Evolutionary conservation across 768 basidiomycete genomes (phyloP).

Genomic region (Boletus tomentosulus): DNA sequence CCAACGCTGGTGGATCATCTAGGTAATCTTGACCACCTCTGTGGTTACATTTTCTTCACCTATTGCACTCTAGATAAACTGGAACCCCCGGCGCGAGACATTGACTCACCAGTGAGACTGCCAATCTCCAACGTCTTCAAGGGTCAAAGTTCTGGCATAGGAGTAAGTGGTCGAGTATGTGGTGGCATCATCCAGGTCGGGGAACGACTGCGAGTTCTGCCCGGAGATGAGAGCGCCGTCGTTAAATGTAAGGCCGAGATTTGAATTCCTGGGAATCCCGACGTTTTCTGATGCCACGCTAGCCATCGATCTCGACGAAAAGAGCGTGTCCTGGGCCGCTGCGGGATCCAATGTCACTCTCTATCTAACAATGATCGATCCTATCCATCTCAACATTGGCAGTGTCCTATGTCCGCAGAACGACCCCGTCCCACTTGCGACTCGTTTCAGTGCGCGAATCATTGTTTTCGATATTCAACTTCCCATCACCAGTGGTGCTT

Average conservation of each 20-base stretch:
- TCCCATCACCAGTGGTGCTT: slow-evolving; percentile 84
- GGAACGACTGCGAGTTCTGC: slow-evolving; percentile 79
- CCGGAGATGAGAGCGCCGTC: slow-evolving; percentile 85
- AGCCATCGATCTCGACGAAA: slow-evolving; percentile 87
- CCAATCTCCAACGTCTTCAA: slow-evolving; percentile 96
- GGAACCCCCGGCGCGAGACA: slow-evolving; percentile 76
- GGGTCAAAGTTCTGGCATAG: slow-evolving; percentile 72
- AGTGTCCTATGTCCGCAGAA: slow-evolving; percentile 79
- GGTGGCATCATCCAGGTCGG: slow-evolving; percentile 91
- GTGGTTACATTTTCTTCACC: not conserved
- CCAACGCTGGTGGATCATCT: slow-evolving; percentile 80
- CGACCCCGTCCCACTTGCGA: slow-evolving; percentile 71
- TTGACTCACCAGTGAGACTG: slow-evolving; percentile 72
- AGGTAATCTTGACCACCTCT: slow-evolving; percentile 44
- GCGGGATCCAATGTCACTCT: slow-evolving; percentile 89
- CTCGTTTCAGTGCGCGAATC: slow-evolving; percentile 78
- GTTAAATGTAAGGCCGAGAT: slow-evolving; percentile 54
- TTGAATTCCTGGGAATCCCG: not conserved
- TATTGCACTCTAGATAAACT: slow-evolving; percentile 56
- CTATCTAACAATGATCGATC: slow-evolving; percentile 79
- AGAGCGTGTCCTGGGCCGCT: slow-evolving; percentile 76
- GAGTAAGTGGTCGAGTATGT: slow-evolving; percentile 79
- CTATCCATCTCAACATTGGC: slow-evolving; percentile 81
- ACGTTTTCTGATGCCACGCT: not conserved
- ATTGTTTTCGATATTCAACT: slow-evolving; percentile 91